Base-by-base conservation (phyloP, 352 stramenopile species). In the Peronospora farinosa region DNA sequence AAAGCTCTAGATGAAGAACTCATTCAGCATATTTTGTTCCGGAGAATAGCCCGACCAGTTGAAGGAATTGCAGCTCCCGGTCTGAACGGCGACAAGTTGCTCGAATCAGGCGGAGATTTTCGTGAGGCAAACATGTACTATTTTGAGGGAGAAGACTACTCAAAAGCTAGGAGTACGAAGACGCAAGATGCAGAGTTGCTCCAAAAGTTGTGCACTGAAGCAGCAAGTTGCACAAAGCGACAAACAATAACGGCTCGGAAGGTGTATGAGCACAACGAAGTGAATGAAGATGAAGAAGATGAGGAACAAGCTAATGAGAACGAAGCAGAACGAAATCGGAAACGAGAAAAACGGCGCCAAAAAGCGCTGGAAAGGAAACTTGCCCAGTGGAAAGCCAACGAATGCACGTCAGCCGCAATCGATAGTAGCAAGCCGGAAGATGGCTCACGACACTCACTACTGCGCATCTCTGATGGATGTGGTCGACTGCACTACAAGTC, bases 41-140 rank as follows among this genome's bases (percentile, higher is more conserved):
- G 69, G 1, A 72, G 65, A 43, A 48, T 43, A 7, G 17, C 38
- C 1, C 27, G 58, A 27, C 13, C 19, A 28, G n/a, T 28, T 35
- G 38, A 57, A 40, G 25, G 42, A 3, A 40, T 19, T 43, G 7
- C 6, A 19, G 35, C 13, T 27, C 32, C 31, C 12, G n/a, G 19
- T 21, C 36, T 7, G 57, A 21, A 66, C 47, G 77, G 50, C 40
- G 74, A 88, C 21, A 63, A 70, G 7, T 45, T 88, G 16, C 65
- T 75, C 4, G 68, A 78, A 23, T 70, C 69, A 0, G 74, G 69
- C 40, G 74, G 74, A 7, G 74, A 86, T 47, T 74, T 87, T 19
- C 61, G 53, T 5, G 79, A 86, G 39, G 79, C 87, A 23, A 88
- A 88, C 35, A 91, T 91, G 73, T 88, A 91, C 59, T 88, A 86